Percentiles rank a stretch among this genome's conserved stretches.
These are phyloP conservation scores for Scutellaria galericulata DNA, from an alignment of 257 asterid species.

Conservation along the genomic window DNA sequence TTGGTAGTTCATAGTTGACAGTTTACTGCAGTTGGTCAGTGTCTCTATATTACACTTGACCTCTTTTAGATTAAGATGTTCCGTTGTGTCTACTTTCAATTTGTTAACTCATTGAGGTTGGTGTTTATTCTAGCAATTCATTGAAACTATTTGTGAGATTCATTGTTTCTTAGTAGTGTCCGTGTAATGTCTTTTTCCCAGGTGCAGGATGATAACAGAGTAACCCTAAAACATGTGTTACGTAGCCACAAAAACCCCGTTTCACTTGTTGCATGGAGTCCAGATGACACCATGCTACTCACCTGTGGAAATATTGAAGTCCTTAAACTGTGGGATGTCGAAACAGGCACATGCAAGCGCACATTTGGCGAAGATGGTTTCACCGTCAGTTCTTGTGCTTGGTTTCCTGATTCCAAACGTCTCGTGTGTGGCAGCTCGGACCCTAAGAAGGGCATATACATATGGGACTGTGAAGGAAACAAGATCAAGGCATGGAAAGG, in stretches of 20 bases:
- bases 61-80: conserved; percentile 7
- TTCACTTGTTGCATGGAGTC: conserved; percentile 90
- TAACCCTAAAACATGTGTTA: conserved; percentile 51
- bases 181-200: conserved; percentile 40
- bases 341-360: conserved; percentile 84
- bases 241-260: conserved; percentile 74
- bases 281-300: conserved; percentile 87
- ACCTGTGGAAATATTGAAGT: conserved; percentile 91
- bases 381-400: conserved; percentile 85
- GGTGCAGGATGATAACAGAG: conserved; percentile 72
- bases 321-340: conserved; percentile 88
- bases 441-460: conserved; percentile 83
- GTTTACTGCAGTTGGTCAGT: conserved; percentile 16
- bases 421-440: conserved; percentile 94
- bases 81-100: neutral
- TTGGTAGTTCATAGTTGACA: neutral
- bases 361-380: conserved; percentile 73
- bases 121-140: neutral
- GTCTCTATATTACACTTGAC: conserved; percentile 4
- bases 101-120: conserved; percentile 10
- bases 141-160: neutral
- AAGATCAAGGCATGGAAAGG: conserved; percentile 93
- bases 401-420: conserved; percentile 95
- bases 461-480: conserved; percentile 92
- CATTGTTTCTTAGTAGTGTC: conserved; percentile 32